Evolutionary conservation across 345 rosid species (phyloP), one percentile per base, ranked within the genome.

Genomic region (Draba incana): DNA sequence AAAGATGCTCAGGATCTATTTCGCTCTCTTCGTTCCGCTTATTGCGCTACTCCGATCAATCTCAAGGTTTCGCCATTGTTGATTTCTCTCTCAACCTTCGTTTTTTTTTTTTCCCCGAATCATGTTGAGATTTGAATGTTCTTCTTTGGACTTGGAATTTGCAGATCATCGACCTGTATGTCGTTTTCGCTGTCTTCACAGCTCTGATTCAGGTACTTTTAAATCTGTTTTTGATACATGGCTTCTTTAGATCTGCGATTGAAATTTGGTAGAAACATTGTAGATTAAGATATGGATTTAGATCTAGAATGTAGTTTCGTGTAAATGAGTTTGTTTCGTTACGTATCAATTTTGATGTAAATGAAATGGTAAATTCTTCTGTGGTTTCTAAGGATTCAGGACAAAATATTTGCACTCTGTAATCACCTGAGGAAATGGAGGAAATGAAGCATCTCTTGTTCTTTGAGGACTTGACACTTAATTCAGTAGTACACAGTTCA

Each of bases 81-180:
- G 31, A 16, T 63, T 63, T 62, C 14, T 48, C 57, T 42, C 44
- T 5, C 31, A 7, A 38, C 61, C 61, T 59, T 28, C 10, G 35
- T 15, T 38, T 24, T 61, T 25, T 3, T 31, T 1, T 15, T 23
- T 0, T 42, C 4, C 55, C 11, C 31, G 45, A 45, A 10, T 62
- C 9, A 2, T 39, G 20, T 25, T 6, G 45, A 38, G 51, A n/a
- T 24, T 20, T 39, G 28, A 55, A 37, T 49, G 7, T 8, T 10
- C 5, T 58, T 50, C 2, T 2, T 23, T 8, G 46, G 6, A 6
- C 11, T n/a, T 62, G 27, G 0, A 12, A 47, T 5, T 52, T 68
- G 48, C 86, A 94, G 99, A 84, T 91, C 82, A 88, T 94, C 77
- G 99, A 94, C 79, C 78, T 89, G 11, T 94, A 89, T 45, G 96